Percentiles rank a stretch among this genome's conserved stretches.
These are phyloP conservation scores for Helicocarpus griseus DNA, from an alignment of 2,329 filamentous ascomycete species.

Conservation along the genomic window DNA sequence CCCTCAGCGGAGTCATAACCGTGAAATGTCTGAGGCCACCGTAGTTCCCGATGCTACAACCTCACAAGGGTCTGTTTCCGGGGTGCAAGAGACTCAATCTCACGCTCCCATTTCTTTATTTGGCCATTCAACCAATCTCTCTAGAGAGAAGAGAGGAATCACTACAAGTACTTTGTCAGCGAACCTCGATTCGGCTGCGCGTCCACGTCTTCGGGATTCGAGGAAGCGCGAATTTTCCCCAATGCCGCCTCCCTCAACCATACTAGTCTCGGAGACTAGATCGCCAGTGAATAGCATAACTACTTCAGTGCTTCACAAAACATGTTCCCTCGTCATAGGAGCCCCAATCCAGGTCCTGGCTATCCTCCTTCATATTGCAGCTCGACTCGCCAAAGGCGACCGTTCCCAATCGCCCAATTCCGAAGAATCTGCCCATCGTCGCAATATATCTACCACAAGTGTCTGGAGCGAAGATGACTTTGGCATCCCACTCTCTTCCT, in stretches of 20 bases:
- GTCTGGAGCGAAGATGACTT: constrained; percentile 50
- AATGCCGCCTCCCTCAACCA: constrained; percentile 56
- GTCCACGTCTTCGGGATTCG: constrained; percentile 45
- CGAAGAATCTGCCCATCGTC: constrained; percentile 25
- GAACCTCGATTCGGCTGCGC: constrained; percentile 29
- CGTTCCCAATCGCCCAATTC: constrained; percentile 1
- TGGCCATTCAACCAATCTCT: background rate
- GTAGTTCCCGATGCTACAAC: constrained; percentile 13
- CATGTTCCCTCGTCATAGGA: constrained; percentile 64
- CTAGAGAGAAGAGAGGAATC: background rate
- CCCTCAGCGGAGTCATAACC: constrained; percentile 14
- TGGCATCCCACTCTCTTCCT: constrained; percentile 36
- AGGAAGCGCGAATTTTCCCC: constrained; percentile 54
- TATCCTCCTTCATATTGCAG: constrained; percentile 72
- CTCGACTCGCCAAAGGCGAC: constrained; percentile 49
- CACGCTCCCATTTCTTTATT: background rate
- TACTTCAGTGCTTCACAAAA: constrained; percentile 62
- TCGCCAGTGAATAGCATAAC: constrained; percentile 45
- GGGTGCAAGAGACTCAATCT: background rate
- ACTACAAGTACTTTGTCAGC: constrained; percentile 19
- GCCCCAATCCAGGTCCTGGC: constrained; percentile 71
- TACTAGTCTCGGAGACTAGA: constrained; percentile 41
- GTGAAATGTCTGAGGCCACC: constrained; percentile 22
- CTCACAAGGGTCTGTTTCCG: constrained; percentile 4
- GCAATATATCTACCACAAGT: constrained; percentile 39